These are phyloP conservation scores for Calycina herbarum DNA, from an alignment of 2,329 filamentous ascomycete genomes.

Conservation along the genomic window DNA sequence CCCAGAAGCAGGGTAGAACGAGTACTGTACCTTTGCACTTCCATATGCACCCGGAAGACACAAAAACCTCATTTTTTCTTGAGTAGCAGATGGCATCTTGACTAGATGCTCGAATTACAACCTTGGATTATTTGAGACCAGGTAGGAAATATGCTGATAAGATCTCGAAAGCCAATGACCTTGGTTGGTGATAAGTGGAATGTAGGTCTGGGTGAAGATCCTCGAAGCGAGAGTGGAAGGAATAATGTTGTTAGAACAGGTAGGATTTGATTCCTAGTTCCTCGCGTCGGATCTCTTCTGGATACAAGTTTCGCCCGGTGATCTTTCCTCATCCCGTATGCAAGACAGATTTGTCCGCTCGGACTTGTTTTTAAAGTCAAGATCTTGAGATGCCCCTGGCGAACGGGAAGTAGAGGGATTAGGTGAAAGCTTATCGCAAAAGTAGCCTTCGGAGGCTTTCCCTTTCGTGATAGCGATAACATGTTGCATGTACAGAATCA, in stretches of 20 bases:
- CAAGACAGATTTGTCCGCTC: background rate
- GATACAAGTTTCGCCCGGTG: background rate
- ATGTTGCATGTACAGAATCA: background rate
- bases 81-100: background rate
- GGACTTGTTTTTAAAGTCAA: background rate
- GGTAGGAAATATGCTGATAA: background rate
- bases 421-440: background rate
- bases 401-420: background rate
- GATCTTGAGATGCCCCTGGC: background rate
- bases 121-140: background rate
- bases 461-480: background rate
- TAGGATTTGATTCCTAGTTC: background rate
- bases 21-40: constrained; percentile 50
- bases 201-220: background rate
- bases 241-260: background rate
- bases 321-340: background rate
- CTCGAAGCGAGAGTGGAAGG: background rate
- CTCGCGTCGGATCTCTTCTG: background rate
- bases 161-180: background rate
- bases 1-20: background rate
- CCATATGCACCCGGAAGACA: constrained; percentile 59
- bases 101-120: background rate
- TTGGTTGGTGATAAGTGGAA: background rate
- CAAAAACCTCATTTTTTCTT: constrained; percentile 51
- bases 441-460: background rate